Conservation (phyloP, 2,329 filamentous ascomycete species). For the Alternaria sp. region DNA sequence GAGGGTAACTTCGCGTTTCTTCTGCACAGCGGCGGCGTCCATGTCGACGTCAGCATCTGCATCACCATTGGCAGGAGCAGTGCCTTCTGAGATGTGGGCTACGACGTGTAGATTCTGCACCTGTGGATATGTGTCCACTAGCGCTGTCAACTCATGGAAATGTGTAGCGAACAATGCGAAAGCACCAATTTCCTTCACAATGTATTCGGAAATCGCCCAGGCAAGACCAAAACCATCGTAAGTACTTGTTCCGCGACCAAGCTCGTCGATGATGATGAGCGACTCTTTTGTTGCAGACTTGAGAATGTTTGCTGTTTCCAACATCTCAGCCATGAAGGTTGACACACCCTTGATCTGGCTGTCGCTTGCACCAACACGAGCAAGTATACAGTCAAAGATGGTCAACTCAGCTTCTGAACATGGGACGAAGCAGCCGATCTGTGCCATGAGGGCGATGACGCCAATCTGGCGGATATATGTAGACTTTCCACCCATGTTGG, state of each 20-base stretch:
- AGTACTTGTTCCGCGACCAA: constrained; percentile 94
- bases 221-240: constrained; percentile 99
- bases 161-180: constrained; percentile 97
- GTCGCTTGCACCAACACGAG: constrained; percentile 93
- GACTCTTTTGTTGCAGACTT: constrained; percentile 96
- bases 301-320: constrained; percentile 97
- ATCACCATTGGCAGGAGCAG: neutral
- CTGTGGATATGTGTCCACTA: constrained; percentile 85
- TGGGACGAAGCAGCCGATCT: constrained; percentile 95
- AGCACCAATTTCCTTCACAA: constrained; percentile 92
- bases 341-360: constrained; percentile 97
- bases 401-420: constrained; percentile 90
- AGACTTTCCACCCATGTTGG: constrained; percentile 99
- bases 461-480: constrained; percentile 98
- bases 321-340: constrained; percentile 99
- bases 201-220: constrained; percentile 98
- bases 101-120: constrained; percentile 96
- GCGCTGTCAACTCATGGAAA: constrained; percentile 95
- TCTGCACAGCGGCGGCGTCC: constrained; percentile 49
- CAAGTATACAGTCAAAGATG: constrained; percentile 96
- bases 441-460: constrained; percentile 96
- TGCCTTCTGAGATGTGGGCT: constrained; percentile 77
- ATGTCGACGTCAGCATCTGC: constrained; percentile 54
- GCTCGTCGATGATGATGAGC: constrained; percentile 97
- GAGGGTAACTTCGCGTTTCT: constrained; percentile 81